Evolutionary conservation across 768 basidiomycete species (phyloP), one percentile per base, ranked within the genome.

Genomic region (Stropharia rugosoannulata): DNA sequence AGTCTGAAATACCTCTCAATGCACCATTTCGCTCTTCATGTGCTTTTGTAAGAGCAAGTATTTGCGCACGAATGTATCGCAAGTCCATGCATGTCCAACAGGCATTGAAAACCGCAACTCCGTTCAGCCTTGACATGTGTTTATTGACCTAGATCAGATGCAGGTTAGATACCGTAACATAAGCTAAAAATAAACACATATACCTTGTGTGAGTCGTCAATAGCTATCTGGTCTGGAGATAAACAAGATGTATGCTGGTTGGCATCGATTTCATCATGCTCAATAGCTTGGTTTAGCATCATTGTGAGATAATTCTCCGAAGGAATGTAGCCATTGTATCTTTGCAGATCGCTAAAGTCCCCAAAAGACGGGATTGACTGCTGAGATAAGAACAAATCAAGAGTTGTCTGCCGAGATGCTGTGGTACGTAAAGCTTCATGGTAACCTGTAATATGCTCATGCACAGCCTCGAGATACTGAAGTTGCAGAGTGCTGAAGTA

Each of bases 191-290:
- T n/a, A n/a, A n/a, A n/a, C n/a, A n/a, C n/a, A n/a, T n/a, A n/a
- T n/a, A 67, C 66, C 63, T 67, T 67, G 43, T 65, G 62, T 16
- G 59, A 64, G 43, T 67, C 64, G 39, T 67, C 63, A 36, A 67
- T 62, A 0, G 61, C 51, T 15, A 64, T n/a, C 41, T 67, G 64
- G 25, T 66, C 65, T 3, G 63, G 59, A 1, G 57, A 38, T 13
- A 65, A 51, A 52, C 60, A 64, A 15, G 62, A 39, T 0, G 64
- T 65, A 35, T 65, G 65, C 50, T 66, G 65, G 40, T 68, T 59
- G 0, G 64, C 66, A 58, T 66, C 63, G 10, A n/a, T 19, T 39
- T 68, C 62, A 9, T 62, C 64, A 5, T 10, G 10, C 52, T 68
- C 67, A 38, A 68, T 64, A 12, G 52, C 62, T 32, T 53, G 50